Percentiles rank a stretch among this genome's conserved stretches.
Conservation (phyloP, 306 rosid genomes). For the Hylodesmum podocarpum region DNA sequence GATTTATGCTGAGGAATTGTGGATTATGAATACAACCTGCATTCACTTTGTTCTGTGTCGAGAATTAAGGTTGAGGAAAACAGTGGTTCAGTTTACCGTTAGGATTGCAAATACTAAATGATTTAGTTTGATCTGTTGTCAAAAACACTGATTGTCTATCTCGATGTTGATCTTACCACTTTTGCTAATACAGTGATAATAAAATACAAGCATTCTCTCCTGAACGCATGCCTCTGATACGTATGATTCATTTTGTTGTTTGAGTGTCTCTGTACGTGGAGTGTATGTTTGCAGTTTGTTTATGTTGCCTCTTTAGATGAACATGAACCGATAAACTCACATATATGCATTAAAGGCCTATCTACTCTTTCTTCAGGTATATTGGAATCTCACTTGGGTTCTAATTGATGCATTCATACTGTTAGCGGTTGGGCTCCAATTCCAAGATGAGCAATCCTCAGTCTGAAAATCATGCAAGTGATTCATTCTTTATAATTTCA, state of each 20-base stretch:
- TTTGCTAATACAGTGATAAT: not conserved
- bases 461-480: constrained; percentile 63
- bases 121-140: not conserved
- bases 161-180: not conserved
- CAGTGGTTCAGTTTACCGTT: not conserved
- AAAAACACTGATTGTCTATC: not conserved
- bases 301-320: not conserved
- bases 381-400: constrained; percentile 25
- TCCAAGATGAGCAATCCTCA: constrained; percentile 68
- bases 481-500: constrained; percentile 25
- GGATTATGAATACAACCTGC: not conserved
- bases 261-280: not conserved
- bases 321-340: not conserved
- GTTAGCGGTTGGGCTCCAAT: constrained; percentile 31
- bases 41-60: not conserved
- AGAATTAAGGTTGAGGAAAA: not conserved
- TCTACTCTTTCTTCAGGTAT: constrained; percentile 51
- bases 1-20: not conserved
- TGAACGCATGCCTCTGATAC: not conserved
- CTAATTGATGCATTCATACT: constrained; percentile 50
- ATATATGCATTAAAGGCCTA: constrained; percentile 19
- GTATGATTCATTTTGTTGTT: not conserved
- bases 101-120: not conserved
- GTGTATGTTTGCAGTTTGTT: not conserved
- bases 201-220: not conserved